Percentiles rank a stretch among this genome's conserved stretches.
These are phyloP conservation scores for Xylariaceae sp. DNA, from an alignment of 2,329 filamentous ascomycete species.

Conservation along the genomic window DNA sequence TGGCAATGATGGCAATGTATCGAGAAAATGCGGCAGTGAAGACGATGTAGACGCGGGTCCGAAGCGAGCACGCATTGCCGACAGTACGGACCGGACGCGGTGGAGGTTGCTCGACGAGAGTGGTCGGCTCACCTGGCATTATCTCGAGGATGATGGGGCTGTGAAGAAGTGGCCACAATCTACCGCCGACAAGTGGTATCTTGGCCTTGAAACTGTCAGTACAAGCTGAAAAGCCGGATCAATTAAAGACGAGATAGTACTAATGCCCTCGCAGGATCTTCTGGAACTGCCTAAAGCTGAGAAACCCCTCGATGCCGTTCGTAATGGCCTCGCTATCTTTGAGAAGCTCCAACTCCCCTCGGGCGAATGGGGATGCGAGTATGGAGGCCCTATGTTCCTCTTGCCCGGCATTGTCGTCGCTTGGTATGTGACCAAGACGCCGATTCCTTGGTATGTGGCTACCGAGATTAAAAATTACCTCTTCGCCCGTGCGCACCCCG, in stretches of 20 bases:
- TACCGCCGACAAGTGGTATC: slow-evolving; percentile 79
- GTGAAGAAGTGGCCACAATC: slow-evolving; percentile 76
- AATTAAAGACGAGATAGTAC: neutral
- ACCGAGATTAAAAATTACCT: slow-evolving; percentile 92
- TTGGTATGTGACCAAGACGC: slow-evolving; percentile 85
- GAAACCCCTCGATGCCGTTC: slow-evolving; percentile 68
- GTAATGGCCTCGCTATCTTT: slow-evolving; percentile 84
- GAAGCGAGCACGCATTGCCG: slow-evolving; percentile 44
- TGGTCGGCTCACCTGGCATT: slow-evolving; percentile 91
- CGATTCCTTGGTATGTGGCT: slow-evolving; percentile 71
- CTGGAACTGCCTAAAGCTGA: slow-evolving; percentile 65
- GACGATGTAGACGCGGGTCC: slow-evolving; percentile 30
- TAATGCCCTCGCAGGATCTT: slow-evolving; percentile 51
- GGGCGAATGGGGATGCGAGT: slow-evolving; percentile 95
- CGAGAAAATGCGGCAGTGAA: slow-evolving; percentile 41
- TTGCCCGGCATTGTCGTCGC: slow-evolving; percentile 78
- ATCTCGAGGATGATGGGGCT: slow-evolving; percentile 69
- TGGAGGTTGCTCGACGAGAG: slow-evolving; percentile 82
- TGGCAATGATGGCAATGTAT: neutral
- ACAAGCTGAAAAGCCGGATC: neutral
- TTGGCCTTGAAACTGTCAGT: slow-evolving; percentile 71
- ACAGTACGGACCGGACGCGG: slow-evolving; percentile 69
- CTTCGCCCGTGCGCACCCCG: slow-evolving; percentile 73
- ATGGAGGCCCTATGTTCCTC: slow-evolving; percentile 95
- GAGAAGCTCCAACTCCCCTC: slow-evolving; percentile 80